Conservation (phyloP, 2,329 filamentous ascomycete genomes). For the Drechslerella coelobrocha region DNA sequence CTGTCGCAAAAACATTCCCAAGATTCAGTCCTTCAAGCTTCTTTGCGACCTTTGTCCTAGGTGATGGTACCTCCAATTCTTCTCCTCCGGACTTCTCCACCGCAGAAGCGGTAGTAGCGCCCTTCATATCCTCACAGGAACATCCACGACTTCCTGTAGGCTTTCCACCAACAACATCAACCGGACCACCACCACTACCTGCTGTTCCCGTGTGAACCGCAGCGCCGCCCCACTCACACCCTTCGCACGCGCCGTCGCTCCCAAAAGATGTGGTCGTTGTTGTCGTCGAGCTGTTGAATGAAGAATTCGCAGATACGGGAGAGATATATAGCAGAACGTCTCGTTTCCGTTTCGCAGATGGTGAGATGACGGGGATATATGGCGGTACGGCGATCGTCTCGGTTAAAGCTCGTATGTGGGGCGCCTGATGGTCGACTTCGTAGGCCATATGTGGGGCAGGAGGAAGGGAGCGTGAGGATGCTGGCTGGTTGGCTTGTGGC, state of each 20-base stretch:
- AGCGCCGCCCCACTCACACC: slow-evolving; percentile 20
- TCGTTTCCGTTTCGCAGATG: slow-evolving; percentile 52
- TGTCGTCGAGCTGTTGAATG: slow-evolving; percentile 43
- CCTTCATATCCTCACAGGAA: slow-evolving; percentile 27
- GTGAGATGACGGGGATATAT: slow-evolving; percentile 42
- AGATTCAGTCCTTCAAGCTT: slow-evolving; percentile 51
- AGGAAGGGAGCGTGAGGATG: neutral
- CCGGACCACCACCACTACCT: neutral
- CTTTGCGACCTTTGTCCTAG: slow-evolving; percentile 50
- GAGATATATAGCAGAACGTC: slow-evolving; percentile 44
- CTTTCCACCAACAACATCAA: slow-evolving; percentile 8
- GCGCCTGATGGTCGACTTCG: slow-evolving; percentile 34
- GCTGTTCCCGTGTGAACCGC: slow-evolving; percentile 3
- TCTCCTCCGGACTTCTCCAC: slow-evolving; percentile 6
- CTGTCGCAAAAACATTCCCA: slow-evolving; percentile 2
- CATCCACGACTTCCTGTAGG: slow-evolving; percentile 2
- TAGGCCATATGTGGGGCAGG: slow-evolving; percentile 35
- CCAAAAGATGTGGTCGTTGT: slow-evolving; percentile 36
- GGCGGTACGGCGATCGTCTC: slow-evolving; percentile 36
- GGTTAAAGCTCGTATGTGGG: slow-evolving; percentile 40
- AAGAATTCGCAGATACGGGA: slow-evolving; percentile 42
- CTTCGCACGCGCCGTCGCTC: slow-evolving; percentile 21
- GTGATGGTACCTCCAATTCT: slow-evolving; percentile 33
- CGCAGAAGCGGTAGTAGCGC: slow-evolving; percentile 4
- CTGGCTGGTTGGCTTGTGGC: neutral